Conservation (phyloP, 2,329 filamentous ascomycete genomes). For the Madurella fahalii region DNA sequence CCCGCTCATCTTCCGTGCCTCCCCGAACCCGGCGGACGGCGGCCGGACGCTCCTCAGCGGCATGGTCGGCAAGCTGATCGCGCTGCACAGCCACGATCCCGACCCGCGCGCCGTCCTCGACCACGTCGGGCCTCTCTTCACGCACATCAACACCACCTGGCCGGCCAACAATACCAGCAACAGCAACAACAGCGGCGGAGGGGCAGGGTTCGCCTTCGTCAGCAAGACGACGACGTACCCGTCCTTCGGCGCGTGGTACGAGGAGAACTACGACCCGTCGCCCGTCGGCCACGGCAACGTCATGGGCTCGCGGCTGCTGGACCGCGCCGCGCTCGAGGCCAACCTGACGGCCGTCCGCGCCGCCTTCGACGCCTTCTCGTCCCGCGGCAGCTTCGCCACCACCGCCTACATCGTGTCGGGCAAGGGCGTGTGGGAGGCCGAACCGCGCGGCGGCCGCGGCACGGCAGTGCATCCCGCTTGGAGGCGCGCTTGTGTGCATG, state of each 20-base stretch:
- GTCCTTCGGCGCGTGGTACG: slow-evolving; percentile 24
- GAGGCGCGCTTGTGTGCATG: slow-evolving; percentile 22
- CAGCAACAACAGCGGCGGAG: too few relatives aligned
- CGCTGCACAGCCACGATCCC: slow-evolving; percentile 3
- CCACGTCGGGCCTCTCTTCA: slow-evolving; percentile 11
- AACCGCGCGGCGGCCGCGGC: slow-evolving; percentile 17
- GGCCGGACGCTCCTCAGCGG: slow-evolving; percentile 13
- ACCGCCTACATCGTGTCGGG: slow-evolving; percentile 25
- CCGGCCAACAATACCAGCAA: too few relatives aligned
- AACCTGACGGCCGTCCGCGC: slow-evolving; percentile 15
- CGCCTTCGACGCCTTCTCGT: slow-evolving; percentile 18
- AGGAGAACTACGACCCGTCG: slow-evolving; percentile 23
- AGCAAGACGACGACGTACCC: slow-evolving; percentile 7
- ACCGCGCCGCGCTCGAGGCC: slow-evolving; percentile 13
- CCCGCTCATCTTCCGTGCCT: slow-evolving; percentile 64
- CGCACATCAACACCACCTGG: slow-evolving; percentile 22
- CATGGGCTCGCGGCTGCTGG: slow-evolving; percentile 19
- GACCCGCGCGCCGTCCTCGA: slow-evolving; percentile 2
- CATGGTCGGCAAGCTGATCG: slow-evolving; percentile 20
- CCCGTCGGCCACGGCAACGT: slow-evolving; percentile 17
- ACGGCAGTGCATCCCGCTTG: slow-evolving; percentile 24
- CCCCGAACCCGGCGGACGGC: slow-evolving; percentile 1
- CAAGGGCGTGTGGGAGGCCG: slow-evolving; percentile 21
- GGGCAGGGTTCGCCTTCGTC: slow-evolving; percentile 9
- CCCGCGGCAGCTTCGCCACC: slow-evolving; percentile 8